These are phyloP conservation scores for Hansenula lynferdii DNA, from an alignment of 1,139 yeast genomes.

Conservation along the genomic window DNA sequence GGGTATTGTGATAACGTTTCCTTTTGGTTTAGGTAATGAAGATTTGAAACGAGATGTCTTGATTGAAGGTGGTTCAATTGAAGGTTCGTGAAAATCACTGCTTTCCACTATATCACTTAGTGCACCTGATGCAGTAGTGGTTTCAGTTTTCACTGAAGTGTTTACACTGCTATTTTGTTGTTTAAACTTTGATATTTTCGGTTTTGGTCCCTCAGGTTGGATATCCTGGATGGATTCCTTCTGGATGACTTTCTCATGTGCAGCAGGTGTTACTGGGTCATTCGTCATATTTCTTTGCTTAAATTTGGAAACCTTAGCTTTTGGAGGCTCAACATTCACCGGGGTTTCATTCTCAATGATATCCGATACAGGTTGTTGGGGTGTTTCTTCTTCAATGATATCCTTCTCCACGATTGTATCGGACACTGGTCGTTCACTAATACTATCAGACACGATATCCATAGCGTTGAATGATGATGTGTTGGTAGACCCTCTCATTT, in stretches of 20 bases:
- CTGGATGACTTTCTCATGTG: too few species aligned
- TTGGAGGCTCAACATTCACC: too few species aligned
- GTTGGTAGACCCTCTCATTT: neutral
- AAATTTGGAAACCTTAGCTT: neutral
- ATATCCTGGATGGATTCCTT: neutral
- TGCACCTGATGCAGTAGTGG: neutral
- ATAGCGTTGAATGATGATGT: neutral
- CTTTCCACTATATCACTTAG: neutral
- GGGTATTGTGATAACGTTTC: neutral
- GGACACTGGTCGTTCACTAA: neutral
- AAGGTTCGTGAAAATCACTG: too few species aligned
- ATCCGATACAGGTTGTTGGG: neutral
- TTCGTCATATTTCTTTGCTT: neutral
- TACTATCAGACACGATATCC: neutral
- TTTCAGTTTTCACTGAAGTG: neutral
- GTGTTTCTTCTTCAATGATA: neutral
- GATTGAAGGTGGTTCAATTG: slow-evolving; percentile 1
- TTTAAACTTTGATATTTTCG: slow-evolving; percentile 2
- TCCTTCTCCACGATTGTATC: slow-evolving; percentile 7
- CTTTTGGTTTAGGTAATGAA: neutral
- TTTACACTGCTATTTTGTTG: neutral
- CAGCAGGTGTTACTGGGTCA: neutral
- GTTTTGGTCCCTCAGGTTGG: neutral
- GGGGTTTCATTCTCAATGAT: neutral
- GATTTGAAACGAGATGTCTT: slow-evolving; percentile 14